phyloP scores from a whole-genome alignment of 2,329 filamentous ascomycete species.

The Claviceps cyperi region DNA sequence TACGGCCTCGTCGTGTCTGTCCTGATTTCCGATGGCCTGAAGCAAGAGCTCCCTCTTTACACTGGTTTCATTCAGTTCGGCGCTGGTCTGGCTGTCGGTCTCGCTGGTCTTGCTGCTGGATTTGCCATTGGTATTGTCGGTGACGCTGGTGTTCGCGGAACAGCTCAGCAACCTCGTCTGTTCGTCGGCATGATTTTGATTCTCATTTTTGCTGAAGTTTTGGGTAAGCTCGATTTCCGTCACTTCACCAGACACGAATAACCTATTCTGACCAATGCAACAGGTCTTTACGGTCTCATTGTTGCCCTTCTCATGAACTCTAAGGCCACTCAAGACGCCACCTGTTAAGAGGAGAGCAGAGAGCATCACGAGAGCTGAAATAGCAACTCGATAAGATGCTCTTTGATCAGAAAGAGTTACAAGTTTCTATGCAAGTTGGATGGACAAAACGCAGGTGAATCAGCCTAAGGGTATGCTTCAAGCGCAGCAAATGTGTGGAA shows the following conservation, averaged over 20 bases:
- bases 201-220: conserved; percentile 98
- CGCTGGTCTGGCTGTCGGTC: conserved; percentile 68
- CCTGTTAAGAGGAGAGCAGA: conserved; percentile 31
- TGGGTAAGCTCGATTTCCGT: conserved; percentile 50
- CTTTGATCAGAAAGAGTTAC: conserved; percentile 15
- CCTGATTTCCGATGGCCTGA: conserved; percentile 67
- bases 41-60: conserved; percentile 59
- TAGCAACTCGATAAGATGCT: conserved; percentile 23
- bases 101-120: conserved; percentile 70
- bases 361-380: conserved; percentile 7
- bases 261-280: conserved; percentile 11
- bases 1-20: conserved; percentile 85
- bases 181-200: conserved; percentile 98
- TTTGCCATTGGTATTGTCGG: conserved; percentile 82
- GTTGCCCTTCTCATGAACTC: conserved; percentile 99
- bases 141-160: conserved; percentile 79
- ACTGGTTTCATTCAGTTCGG: conserved; percentile 77
- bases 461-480: conserved; percentile 11
- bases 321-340: conserved; percentile 54
- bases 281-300: conserved; percentile 97
- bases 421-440: conserved; percentile 10
- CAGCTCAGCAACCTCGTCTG: conserved; percentile 68
- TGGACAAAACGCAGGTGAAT: conserved; percentile 11
- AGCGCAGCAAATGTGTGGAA: not conserved
- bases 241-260: not conserved